Conservation (phyloP, 768 basidiomycete genomes). For the Symmetrospora coprosmae region DNA sequence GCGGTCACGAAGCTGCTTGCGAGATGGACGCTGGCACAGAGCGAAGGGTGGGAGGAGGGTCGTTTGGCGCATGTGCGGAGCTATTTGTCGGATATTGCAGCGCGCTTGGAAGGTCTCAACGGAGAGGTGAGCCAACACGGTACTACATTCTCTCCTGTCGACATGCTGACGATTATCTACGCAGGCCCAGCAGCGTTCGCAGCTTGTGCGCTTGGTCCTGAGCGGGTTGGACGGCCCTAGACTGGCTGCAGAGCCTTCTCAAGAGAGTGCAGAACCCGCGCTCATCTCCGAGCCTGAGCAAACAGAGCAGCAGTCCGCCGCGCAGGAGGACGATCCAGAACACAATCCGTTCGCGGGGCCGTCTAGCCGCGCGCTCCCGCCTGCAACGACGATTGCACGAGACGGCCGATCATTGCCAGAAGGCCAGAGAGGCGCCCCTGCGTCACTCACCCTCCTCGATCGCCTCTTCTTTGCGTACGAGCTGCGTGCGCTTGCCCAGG, state of each 20-base stretch:
- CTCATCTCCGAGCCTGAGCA: not conserved
- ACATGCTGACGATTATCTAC: too few species aligned
- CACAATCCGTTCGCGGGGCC: conserved; percentile 21
- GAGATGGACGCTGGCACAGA: too few species aligned
- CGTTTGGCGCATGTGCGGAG: too few species aligned
- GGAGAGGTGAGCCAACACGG: too few species aligned
- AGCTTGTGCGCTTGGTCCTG: not conserved
- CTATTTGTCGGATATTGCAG: too few species aligned
- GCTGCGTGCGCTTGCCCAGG: conserved; percentile 65
- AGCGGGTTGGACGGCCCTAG: not conserved
- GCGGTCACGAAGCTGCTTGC: too few species aligned
- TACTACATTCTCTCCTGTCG: too few species aligned
- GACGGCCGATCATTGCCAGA: not conserved
- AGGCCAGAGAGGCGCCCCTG: conserved; percentile 48
- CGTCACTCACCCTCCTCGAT: conserved; percentile 70
- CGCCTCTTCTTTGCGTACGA: conserved; percentile 65
- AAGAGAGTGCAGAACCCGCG: not conserved
- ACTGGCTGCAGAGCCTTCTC: not conserved
- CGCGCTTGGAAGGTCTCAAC: too few species aligned
- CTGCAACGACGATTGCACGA: not conserved
- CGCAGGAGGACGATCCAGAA: not conserved
- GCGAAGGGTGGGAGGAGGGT: too few species aligned
- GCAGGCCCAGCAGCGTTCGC: not conserved
- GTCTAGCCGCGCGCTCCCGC: not conserved
- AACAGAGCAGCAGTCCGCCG: not conserved